These are phyloP conservation scores for Vitis hybrid DNA, from an alignment of 177 flowering plant genomes.

Conservation along the genomic window DNA sequence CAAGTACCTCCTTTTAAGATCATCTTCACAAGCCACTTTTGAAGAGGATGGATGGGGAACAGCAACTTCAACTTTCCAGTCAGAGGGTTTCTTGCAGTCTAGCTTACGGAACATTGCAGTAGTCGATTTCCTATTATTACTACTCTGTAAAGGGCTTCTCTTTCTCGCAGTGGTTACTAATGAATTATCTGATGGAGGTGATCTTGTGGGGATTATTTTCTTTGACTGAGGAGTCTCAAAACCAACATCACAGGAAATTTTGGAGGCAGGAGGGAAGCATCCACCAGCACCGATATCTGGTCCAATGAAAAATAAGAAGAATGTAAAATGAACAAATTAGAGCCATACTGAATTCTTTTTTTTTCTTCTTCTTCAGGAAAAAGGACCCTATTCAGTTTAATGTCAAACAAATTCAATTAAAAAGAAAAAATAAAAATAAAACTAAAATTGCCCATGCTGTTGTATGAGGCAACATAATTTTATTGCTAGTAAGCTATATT, in stretches of 20 bases:
- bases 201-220: slow-evolving; percentile 33
- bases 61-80: slow-evolving; percentile 24
- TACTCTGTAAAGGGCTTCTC: slow-evolving; percentile 13
- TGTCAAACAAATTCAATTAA: too few species aligned
- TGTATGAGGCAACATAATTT: too few species aligned
- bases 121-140: slow-evolving; percentile 14
- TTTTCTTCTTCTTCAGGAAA: too few species aligned
- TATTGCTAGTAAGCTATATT: too few species aligned
- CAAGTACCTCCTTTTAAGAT: slow-evolving; percentile 6
- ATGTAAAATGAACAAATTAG: background rate
- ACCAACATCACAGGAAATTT: slow-evolving; percentile 20
- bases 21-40: slow-evolving; percentile 9
- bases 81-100: slow-evolving; percentile 17
- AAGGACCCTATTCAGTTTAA: too few species aligned
- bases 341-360: too few species aligned
- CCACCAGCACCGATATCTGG: slow-evolving; percentile 26
- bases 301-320: slow-evolving; percentile 2
- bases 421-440: too few species aligned
- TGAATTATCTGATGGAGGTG: slow-evolving; percentile 35
- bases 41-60: slow-evolving; percentile 14
- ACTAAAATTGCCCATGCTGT: too few species aligned
- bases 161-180: slow-evolving; percentile 12
- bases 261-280: slow-evolving; percentile 26
- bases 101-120: slow-evolving; percentile 5
- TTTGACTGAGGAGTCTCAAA: slow-evolving; percentile 30